These are phyloP conservation scores for Suillus discolor DNA, from an alignment of 768 basidiomycete genomes.

Conservation along the genomic window DNA sequence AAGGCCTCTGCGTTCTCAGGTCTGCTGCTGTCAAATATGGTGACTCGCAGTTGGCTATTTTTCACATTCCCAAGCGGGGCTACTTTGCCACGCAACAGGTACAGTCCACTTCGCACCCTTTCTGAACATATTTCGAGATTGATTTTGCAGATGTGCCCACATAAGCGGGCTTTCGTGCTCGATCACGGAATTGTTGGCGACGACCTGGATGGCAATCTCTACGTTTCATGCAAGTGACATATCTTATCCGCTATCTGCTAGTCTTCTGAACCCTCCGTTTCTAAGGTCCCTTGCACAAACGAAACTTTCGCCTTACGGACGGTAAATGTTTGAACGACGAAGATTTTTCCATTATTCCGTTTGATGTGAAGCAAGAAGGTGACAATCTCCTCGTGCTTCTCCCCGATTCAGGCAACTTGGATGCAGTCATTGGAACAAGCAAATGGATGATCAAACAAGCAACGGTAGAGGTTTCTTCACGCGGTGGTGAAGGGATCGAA, in stretches of 20 bases:
- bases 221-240: slow-evolving; percentile 47
- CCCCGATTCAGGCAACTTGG: slow-evolving; percentile 52
- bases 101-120: slow-evolving; percentile 15
- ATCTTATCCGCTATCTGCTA: background rate
- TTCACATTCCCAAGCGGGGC: slow-evolving; percentile 58
- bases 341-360: slow-evolving; percentile 61
- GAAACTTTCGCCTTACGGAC: slow-evolving; percentile 57
- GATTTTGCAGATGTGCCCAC: slow-evolving; percentile 42
- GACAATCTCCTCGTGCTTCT: slow-evolving; percentile 53
- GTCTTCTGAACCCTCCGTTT: slow-evolving; percentile 7
- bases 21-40: slow-evolving; percentile 61
- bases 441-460: slow-evolving; percentile 66
- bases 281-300: slow-evolving; percentile 64
- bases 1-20: slow-evolving; percentile 21
- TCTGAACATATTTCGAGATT: background rate
- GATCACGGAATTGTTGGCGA: slow-evolving; percentile 73
- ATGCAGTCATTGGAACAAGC: slow-evolving; percentile 61
- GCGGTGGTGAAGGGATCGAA: slow-evolving; percentile 35
- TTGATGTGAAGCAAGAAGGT: slow-evolving; percentile 53
- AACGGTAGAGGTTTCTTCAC: slow-evolving; percentile 40
- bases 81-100: slow-evolving; percentile 74
- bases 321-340: slow-evolving; percentile 63
- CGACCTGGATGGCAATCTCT: slow-evolving; percentile 53
- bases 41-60: slow-evolving; percentile 69
- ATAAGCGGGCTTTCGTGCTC: slow-evolving; percentile 67